Evolutionary conservation across 306 rosid species (phyloP).

Genomic region (Erythrophleum fordii): DNA sequence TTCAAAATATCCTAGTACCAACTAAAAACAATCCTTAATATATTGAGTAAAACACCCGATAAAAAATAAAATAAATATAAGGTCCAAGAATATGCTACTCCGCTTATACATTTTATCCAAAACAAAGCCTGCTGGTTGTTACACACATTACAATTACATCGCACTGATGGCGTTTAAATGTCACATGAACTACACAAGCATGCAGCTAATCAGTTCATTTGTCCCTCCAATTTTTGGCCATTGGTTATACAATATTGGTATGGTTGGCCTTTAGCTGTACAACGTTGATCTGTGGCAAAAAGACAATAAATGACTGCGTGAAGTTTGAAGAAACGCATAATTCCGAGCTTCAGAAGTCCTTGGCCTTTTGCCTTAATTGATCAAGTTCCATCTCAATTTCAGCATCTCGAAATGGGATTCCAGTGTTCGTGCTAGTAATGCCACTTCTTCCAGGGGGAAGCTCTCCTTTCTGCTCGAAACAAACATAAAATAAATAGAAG

Average conservation of each 20-base stretch:
- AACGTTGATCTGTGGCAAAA: conserved; percentile 39
- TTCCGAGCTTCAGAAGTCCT: conserved; percentile 57
- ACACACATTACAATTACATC: conserved; percentile 15
- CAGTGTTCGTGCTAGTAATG: conserved; percentile 47
- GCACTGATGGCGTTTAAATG: conserved; percentile 7
- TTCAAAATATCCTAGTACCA: not conserved
- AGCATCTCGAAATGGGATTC: conserved; percentile 73
- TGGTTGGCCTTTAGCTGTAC: conserved; percentile 51
- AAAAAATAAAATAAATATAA: not conserved
- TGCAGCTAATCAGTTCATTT: conserved; percentile 31
- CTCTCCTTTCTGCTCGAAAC: conserved; percentile 79
- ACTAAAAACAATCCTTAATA: not conserved
- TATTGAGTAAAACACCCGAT: not conserved
- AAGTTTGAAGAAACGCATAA: conserved; percentile 17
- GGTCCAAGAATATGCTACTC: not conserved
- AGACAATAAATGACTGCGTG: conserved; percentile 31
- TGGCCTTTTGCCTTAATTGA: conserved; percentile 72
- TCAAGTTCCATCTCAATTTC: conserved; percentile 88
- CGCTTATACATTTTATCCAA: conserved; percentile 19
- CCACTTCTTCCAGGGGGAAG: conserved; percentile 89
- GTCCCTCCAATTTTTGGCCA: conserved; percentile 27
- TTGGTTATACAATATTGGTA: conserved; percentile 29
- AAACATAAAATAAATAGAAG: conserved; percentile 23
- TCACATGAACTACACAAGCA: conserved; percentile 33
- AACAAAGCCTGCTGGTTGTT: conserved; percentile 15